Evolutionary conservation across 441 rosid species (phyloP).

Genomic region (Corymbia citriodora): DNA sequence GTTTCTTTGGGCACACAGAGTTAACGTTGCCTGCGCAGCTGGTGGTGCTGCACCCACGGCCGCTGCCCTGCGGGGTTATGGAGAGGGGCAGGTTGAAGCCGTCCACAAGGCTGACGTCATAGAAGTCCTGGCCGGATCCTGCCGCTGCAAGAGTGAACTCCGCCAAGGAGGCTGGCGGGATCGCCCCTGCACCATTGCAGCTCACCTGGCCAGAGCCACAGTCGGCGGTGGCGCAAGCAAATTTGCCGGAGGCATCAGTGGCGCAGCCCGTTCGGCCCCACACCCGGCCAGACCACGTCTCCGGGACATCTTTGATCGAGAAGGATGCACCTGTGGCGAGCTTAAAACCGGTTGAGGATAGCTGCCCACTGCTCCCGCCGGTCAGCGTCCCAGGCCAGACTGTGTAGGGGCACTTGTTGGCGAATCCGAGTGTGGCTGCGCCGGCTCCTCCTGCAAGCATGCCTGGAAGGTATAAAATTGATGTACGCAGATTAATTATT

Average conservation of each 20-base stretch:
- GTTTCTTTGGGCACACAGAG: no score
- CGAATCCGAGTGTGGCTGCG: no score
- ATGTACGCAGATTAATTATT: no score
- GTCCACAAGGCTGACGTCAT: conserved; percentile 18
- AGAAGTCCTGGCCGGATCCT: background rate
- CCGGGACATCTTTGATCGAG: background rate
- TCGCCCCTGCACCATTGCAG: conserved; percentile 31
- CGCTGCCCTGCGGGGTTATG: conserved; percentile 7
- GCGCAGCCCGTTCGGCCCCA: conserved; percentile 32
- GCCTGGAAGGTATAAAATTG: no score
- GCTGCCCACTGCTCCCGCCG: no score
- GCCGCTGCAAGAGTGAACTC: conserved; percentile 14
- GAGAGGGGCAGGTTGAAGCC: conserved; percentile 37
- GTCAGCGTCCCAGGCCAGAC: no score
- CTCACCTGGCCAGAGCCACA: conserved; percentile 19
- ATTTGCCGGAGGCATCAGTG: conserved; percentile 9
- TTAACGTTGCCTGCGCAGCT: no score
- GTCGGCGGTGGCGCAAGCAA: conserved; percentile 27
- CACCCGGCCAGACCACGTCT: conserved; percentile 22
- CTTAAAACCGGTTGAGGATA: background rate
- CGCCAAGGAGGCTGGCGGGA: conserved; percentile 25
- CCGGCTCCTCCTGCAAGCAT: background rate
- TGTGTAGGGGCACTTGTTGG: no score
- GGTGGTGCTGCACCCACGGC: background rate
- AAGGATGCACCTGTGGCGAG: conserved; percentile 7